Conservation (phyloP, 169 alveolate species). For the Plasmodium gaboni region DNA sequence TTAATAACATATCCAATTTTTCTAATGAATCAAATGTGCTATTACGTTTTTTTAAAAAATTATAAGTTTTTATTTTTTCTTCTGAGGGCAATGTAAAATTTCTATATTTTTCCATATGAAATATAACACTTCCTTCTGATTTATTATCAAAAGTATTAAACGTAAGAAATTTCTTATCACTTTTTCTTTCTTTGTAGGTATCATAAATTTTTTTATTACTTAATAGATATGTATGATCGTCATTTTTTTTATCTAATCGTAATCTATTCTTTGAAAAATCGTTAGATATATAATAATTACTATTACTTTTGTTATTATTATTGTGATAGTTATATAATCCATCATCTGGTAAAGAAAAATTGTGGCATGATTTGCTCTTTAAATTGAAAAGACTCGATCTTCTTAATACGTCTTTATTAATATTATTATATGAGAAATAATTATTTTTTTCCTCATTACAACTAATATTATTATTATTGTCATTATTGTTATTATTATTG, state of each 20-base stretch:
- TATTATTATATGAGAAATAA: no score
- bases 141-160: background rate
- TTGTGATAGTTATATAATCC: background rate
- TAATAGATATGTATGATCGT: constrained; percentile 12
- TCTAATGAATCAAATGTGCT: constrained; percentile 39
- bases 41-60: background rate
- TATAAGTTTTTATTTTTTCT: background rate
- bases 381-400: no score
- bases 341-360: background rate
- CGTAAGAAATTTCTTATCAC: background rate
- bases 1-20: constrained; percentile 35
- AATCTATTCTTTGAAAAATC: background rate
- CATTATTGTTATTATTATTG: background rate
- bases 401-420: no score
- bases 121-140: background rate
- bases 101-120: constrained; percentile 10
- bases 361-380: no score
- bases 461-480: background rate
- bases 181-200: background rate
- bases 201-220: constrained; percentile 48
- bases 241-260: constrained; percentile 16
- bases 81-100: constrained; percentile 29
- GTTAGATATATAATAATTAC: no score
- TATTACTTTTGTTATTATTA: background rate
- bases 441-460: no score